A percentile compares a stretch with the other conserved stretches of the same genome.
These are phyloP conservation scores for Akanthomyces uredinophilus DNA, from an alignment of 2,329 filamentous ascomycete genomes.

Conservation along the genomic window DNA sequence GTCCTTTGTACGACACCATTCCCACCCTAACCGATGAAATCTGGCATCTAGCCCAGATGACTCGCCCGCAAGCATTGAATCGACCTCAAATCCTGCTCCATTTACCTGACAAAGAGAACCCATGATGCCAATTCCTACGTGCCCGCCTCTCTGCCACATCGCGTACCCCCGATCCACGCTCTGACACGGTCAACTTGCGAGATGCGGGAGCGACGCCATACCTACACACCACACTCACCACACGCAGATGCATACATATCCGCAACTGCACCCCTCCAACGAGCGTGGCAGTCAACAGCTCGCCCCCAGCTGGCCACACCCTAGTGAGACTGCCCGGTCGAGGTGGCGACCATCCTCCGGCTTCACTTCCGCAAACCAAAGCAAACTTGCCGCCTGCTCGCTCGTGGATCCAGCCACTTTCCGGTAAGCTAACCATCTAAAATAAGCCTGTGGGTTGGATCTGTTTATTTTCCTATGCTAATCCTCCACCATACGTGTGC, in stretches of 20 bases:
- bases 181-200: background rate
- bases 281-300: background rate
- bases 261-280: conserved; percentile 1
- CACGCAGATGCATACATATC: conserved; percentile 4
- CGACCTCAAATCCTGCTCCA: background rate
- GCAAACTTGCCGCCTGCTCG: background rate
- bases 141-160: background rate
- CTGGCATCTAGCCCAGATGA: background rate
- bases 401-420: conserved; percentile 6
- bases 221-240: background rate
- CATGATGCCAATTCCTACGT: background rate
- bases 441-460: background rate
- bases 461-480: conserved; percentile 3
- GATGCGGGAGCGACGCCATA: background rate
- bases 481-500: background rate
- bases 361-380: conserved; percentile 12
- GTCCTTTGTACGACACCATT: background rate
- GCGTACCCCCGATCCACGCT: background rate
- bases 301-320: background rate
- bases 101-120: background rate
- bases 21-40: background rate
- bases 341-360: conserved; percentile 4
- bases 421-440: background rate
- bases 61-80: background rate
- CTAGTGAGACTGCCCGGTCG: background rate